phyloP scores from a whole-genome alignment of 495 filamentous ascomycete genomes.

The Aspergillus incahuasiensis region DNA sequence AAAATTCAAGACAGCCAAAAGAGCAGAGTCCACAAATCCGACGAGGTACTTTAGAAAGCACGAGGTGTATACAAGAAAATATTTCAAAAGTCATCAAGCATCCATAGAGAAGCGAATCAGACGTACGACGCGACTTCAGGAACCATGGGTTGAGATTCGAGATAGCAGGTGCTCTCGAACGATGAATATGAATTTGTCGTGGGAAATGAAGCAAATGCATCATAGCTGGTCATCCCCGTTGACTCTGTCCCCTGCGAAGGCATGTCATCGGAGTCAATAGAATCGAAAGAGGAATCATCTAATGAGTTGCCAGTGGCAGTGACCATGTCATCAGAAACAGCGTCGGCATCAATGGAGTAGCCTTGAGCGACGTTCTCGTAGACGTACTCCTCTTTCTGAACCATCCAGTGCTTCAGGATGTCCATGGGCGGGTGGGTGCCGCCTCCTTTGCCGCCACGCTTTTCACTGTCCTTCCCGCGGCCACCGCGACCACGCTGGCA shows the following conservation, averaged over 20 bases:
- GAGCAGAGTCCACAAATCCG: neutral
- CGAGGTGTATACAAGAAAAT: neutral
- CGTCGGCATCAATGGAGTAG: slow-evolving; percentile 15
- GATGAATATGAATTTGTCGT: slow-evolving; percentile 25
- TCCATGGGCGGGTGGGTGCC: slow-evolving; percentile 80
- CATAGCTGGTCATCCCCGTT: slow-evolving; percentile 27
- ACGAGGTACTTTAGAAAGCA: neutral
- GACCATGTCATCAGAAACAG: slow-evolving; percentile 19
- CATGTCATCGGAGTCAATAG: slow-evolving; percentile 12
- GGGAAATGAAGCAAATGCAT: slow-evolving; percentile 22
- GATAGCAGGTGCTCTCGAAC: slow-evolving; percentile 33
- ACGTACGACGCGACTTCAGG: slow-evolving; percentile 38
- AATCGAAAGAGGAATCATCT: slow-evolving; percentile 16
- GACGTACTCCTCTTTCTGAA: slow-evolving; percentile 54
- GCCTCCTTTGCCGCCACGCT: slow-evolving; percentile 79
- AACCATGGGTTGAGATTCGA: slow-evolving; percentile 29
- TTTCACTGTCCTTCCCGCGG: slow-evolving; percentile 52
- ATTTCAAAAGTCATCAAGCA: neutral
- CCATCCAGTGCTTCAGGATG: slow-evolving; percentile 78
- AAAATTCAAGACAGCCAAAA: neutral
- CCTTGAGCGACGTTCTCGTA: slow-evolving; percentile 26
- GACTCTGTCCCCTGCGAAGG: slow-evolving; percentile 26
- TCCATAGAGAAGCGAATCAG: slow-evolving; percentile 10
- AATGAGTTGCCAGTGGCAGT: slow-evolving; percentile 7
- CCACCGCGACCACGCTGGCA: slow-evolving; percentile 51